Percentiles rank a stretch among this genome's conserved stretches.
Evolutionary conservation across 495 filamentous ascomycete species (phyloP).

Genomic region (Aspergillus nanangensis): DNA sequence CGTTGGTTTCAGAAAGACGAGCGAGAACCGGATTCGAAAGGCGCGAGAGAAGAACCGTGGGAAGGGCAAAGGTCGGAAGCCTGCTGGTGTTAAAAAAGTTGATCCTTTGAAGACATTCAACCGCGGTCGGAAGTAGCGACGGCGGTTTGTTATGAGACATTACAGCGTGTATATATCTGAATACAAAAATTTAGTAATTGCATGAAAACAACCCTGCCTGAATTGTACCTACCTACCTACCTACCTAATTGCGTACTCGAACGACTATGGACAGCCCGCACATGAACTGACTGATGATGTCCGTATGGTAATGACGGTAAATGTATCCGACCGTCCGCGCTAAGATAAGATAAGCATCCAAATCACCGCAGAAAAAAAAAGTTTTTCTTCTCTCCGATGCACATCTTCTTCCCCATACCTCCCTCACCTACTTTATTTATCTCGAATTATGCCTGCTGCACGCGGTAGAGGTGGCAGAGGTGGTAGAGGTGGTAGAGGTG

Average conservation of each 20-base stretch:
- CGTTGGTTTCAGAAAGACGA: slow-evolving; percentile 69
- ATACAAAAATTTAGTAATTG: too few species aligned
- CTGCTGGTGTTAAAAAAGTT: slow-evolving; percentile 46
- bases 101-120: slow-evolving; percentile 94
- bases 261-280: too few species aligned
- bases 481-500: too few species aligned
- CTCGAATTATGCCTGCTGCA: slow-evolving; percentile 8
- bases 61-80: slow-evolving; percentile 50
- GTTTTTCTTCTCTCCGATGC: neutral
- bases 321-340: too few species aligned
- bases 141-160: too few species aligned
- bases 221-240: too few species aligned
- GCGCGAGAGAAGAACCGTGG: slow-evolving; percentile 58
- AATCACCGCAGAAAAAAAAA: slow-evolving; percentile 11
- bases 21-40: slow-evolving; percentile 70
- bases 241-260: too few species aligned
- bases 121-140: slow-evolving; percentile 29
- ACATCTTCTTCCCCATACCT: neutral
- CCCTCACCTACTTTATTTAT: neutral
- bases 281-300: too few species aligned
- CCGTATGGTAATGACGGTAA: too few species aligned
- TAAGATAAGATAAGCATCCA: slow-evolving; percentile 52
- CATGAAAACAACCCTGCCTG: too few species aligned
- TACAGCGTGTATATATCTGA: too few species aligned
- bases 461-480: slow-evolving; percentile 18